These are phyloP conservation scores for Orychophragmus violaceus DNA, from an alignment of 345 rosid genomes.

Conservation along the genomic window DNA sequence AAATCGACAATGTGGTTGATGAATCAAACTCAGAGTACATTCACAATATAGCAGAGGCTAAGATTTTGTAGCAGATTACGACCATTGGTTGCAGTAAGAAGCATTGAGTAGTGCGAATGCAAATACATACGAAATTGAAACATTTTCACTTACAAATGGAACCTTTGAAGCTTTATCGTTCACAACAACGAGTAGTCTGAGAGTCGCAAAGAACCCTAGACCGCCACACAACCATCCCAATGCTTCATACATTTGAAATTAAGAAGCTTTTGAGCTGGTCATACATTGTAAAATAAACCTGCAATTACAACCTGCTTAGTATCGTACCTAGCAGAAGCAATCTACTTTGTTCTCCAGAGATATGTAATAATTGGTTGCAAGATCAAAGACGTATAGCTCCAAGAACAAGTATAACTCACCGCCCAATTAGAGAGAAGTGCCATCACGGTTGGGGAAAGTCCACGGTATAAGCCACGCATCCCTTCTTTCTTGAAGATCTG, in stretches of 20 bases:
- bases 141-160: too few relatives aligned
- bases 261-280: conserved; percentile 72
- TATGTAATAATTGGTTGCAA: background rate
- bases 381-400: background rate
- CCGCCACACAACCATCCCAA: conserved; percentile 98
- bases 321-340: too few relatives aligned
- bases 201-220: conserved; percentile 62
- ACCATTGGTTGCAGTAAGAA: background rate
- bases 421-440: conserved; percentile 95
- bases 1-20: background rate
- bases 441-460: conserved; percentile 67
- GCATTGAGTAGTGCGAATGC: background rate
- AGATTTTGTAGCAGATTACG: too few relatives aligned
- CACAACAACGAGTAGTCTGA: conserved; percentile 69
- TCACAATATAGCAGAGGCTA: background rate
- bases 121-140: background rate
- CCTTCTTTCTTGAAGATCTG: conserved; percentile 70
- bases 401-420: conserved; percentile 27
- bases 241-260: conserved; percentile 70
- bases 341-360: too few relatives aligned
- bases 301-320: conserved; percentile 14
- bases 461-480: conserved; percentile 71
- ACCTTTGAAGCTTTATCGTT: too few relatives aligned
- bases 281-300: conserved; percentile 81
- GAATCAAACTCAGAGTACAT: background rate